Percentiles rank a stretch among this genome's conserved stretches.
These are phyloP conservation scores for Primulina huaijiensis DNA, from an alignment of 257 asterid genomes.

Conservation along the genomic window DNA sequence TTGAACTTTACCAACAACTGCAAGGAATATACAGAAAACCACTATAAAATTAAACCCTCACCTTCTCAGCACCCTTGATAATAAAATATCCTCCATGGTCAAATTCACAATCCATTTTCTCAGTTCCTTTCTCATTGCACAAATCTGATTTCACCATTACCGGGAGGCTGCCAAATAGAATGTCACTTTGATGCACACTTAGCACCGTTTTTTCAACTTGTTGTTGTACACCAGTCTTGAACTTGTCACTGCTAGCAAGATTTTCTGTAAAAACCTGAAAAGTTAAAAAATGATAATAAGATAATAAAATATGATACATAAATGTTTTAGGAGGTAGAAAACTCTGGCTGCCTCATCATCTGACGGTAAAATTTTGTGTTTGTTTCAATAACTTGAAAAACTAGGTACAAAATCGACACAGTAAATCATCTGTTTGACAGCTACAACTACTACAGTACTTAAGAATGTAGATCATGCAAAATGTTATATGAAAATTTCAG, in stretches of 20 bases:
- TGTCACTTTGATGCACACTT: constrained; percentile 35
- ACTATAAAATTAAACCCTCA: constrained; percentile 26
- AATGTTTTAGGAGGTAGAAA: not conserved
- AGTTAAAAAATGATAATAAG: constrained; percentile 16
- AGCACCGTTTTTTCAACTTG: constrained; percentile 43
- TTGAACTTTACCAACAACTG: not conserved
- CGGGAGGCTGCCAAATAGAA: constrained; percentile 72
- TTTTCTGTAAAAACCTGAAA: constrained; percentile 68
- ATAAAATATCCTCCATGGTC: constrained; percentile 92
- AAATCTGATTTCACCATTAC: constrained; percentile 84
- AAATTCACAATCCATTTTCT: constrained; percentile 70
- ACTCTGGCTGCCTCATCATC: not conserved
- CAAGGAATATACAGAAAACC: constrained; percentile 14
- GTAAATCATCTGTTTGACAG: too few species aligned
- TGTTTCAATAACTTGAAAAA: too few species aligned
- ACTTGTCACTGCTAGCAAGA: constrained; percentile 65
- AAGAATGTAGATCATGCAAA: too few species aligned
- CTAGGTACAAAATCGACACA: too few species aligned
- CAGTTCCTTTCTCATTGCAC: constrained; percentile 58
- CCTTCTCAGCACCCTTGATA: constrained; percentile 98
- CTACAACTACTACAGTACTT: too few species aligned
- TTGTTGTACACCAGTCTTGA: constrained; percentile 63
- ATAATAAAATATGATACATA: not conserved
- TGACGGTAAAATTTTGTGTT: too few species aligned
- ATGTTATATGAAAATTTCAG: too few species aligned